Percentiles rank a stretch among this genome's conserved stretches.
Conservation (phyloP, 73 alveolate genomes). For the Diophrys sp. region DNA sequence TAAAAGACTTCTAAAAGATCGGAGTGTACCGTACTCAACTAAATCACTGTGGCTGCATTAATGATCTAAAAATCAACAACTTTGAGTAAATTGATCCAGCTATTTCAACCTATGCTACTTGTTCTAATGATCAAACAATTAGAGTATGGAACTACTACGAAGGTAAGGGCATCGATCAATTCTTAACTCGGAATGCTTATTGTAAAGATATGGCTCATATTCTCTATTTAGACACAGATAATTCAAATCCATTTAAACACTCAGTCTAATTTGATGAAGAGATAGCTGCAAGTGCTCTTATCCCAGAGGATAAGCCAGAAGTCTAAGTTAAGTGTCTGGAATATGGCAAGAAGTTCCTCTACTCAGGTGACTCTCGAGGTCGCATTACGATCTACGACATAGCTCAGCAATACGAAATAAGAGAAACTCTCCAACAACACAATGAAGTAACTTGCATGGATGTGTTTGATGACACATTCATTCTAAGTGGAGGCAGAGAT, state of each 20-base stretch:
- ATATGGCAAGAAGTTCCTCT: constrained; percentile 51
- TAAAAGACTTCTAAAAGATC: constrained; percentile 61
- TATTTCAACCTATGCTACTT: constrained; percentile 75
- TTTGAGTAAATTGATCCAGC: constrained; percentile 36
- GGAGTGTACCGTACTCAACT: constrained; percentile 73
- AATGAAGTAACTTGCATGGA: constrained; percentile 54
- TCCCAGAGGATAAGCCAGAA: background rate
- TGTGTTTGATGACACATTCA: constrained; percentile 15
- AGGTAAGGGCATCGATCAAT: constrained; percentile 24
- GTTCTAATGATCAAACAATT: constrained; percentile 75
- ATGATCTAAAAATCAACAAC: constrained; percentile 49
- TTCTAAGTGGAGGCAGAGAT: constrained; percentile 72
- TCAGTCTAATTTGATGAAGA: background rate
- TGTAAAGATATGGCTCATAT: constrained; percentile 71
- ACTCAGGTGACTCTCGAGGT: constrained; percentile 63
- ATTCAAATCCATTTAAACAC: background rate
- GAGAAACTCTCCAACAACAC: constrained; percentile 21
- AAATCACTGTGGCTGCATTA: constrained; percentile 74
- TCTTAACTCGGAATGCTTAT: constrained; percentile 68
- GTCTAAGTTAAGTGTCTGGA: constrained; percentile 30
- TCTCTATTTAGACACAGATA: constrained; percentile 35
- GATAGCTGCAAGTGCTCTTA: background rate
- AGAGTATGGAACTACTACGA: constrained; percentile 77
- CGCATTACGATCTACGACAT: constrained; percentile 27
- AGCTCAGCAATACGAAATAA: background rate